Conservation (phyloP, 306 rosid genomes). For the Myrica gale region DNA sequence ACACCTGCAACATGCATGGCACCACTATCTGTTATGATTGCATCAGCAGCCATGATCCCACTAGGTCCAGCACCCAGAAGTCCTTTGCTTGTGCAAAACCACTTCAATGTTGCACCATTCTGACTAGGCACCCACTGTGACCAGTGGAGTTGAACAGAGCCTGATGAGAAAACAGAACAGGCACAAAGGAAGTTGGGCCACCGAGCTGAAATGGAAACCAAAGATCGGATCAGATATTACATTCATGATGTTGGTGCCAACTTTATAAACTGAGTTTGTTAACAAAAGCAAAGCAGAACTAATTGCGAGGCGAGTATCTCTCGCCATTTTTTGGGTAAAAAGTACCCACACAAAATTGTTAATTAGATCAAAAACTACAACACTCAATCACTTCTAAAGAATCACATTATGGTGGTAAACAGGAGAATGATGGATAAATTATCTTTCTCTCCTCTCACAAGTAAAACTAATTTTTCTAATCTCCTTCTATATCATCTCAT, state of each 20-base stretch:
- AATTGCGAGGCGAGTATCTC: not conserved
- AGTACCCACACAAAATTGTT: not conserved
- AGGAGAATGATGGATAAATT: not conserved
- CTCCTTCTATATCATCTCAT: not conserved
- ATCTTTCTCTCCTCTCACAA: not conserved
- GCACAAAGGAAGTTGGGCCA: constrained; percentile 95
- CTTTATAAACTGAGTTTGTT: not conserved
- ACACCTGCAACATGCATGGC: constrained; percentile 99
- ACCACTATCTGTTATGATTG: constrained; percentile 90
- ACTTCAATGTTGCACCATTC: constrained; percentile 58
- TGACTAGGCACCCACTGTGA: constrained; percentile 94
- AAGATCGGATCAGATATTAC: constrained; percentile 34
- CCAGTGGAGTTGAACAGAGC: constrained; percentile 98
- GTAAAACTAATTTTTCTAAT: not conserved
- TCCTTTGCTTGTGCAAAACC: constrained; percentile 98
- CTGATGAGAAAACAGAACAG: constrained; percentile 97
- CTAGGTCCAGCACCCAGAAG: constrained; percentile 98
- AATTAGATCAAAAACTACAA: not conserved
- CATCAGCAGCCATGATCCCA: constrained; percentile 99
- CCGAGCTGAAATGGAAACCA: constrained; percentile 68
- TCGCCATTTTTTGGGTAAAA: not conserved
- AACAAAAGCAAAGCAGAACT: not conserved
- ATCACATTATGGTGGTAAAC: not conserved
- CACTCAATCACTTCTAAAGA: not conserved
- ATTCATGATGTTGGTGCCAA: not conserved